Percentiles rank a stretch among this genome's conserved stretches.
Conservation (phyloP, 345 rosid species). For the Iberis pinnata region DNA sequence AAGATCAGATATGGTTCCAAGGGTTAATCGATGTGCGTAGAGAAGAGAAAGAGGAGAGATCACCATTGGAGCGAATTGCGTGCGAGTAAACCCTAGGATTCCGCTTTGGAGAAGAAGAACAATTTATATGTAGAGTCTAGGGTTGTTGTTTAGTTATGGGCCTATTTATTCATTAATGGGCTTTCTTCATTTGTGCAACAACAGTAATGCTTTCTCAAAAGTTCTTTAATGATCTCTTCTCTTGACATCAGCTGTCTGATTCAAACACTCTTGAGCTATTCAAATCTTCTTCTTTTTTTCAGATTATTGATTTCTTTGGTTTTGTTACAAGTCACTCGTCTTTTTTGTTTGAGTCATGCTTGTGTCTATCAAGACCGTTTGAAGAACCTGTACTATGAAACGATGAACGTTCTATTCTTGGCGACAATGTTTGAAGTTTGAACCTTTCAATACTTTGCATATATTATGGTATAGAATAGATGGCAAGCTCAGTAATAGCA, state of each 20-base stretch:
- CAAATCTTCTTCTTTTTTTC: no score
- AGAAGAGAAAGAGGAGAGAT: not conserved
- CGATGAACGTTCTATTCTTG: not conserved
- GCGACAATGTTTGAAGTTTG: not conserved
- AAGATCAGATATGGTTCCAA: not conserved
- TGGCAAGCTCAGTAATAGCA: slow-evolving; percentile 24
- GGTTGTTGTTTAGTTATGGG: slow-evolving; percentile 19
- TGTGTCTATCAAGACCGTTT: not conserved
- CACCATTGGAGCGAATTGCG: slow-evolving; percentile 34
- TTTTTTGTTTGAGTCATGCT: slow-evolving; percentile 4
- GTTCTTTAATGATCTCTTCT: no score
- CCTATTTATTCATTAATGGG: not conserved
- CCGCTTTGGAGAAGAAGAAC: slow-evolving; percentile 15
- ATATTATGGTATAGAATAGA: not conserved
- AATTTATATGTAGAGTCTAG: slow-evolving; percentile 24
- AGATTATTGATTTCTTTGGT: no score
- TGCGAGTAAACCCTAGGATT: slow-evolving; percentile 20
- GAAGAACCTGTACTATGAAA: not conserved
- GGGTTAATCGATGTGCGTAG: not conserved
- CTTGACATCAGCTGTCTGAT: no score
- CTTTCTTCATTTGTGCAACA: not conserved
- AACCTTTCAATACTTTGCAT: not conserved
- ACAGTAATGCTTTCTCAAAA: no score
- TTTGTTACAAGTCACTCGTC: slow-evolving; percentile 1
- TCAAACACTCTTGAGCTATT: no score